Evolutionary conservation across 768 basidiomycete species (phyloP).

Genomic region (Pleurotus salmoneostramineus): DNA sequence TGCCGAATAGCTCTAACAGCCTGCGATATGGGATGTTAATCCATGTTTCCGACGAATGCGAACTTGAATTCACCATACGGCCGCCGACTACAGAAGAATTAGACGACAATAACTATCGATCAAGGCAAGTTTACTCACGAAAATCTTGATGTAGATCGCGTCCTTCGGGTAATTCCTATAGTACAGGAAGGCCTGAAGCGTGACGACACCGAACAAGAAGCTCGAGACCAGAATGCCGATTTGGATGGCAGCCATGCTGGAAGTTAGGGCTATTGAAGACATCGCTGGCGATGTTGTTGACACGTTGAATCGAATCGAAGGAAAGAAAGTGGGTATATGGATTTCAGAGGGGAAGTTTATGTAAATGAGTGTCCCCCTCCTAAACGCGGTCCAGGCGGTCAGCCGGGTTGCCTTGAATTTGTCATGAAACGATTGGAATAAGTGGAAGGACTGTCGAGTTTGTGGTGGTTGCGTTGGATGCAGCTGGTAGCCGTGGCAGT

Average conservation of each 20-base stretch:
- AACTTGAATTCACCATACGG: slow-evolving; percentile 1
- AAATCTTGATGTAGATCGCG: slow-evolving; percentile 13
- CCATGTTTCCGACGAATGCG: neutral
- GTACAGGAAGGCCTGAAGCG: slow-evolving; percentile 4
- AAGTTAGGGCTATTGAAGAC: neutral
- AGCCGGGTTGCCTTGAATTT: too few relatives aligned
- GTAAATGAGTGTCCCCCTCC: too few relatives aligned
- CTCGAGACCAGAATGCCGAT: slow-evolving; percentile 4
- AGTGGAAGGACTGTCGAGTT: too few relatives aligned
- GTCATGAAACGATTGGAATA: too few relatives aligned
- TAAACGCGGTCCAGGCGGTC: too few relatives aligned
- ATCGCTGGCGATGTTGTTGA: neutral
- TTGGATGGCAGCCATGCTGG: slow-evolving; percentile 2
- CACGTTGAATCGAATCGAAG: neutral
- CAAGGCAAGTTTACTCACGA: slow-evolving; percentile 11
- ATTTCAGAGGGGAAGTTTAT: too few relatives aligned
- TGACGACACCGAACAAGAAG: slow-evolving; percentile 3
- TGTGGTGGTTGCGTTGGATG: too few relatives aligned
- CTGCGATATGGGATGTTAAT: slow-evolving; percentile 6
- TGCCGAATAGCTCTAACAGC: slow-evolving; percentile 23
- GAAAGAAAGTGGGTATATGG: neutral
- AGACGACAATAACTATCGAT: neutral
- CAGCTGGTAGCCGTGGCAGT: too few relatives aligned
- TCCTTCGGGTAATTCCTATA: slow-evolving; percentile 17
- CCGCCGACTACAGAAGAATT: neutral